Evolutionary conservation across 1,284 basidiomycete genomes (phyloP), one percentile per base, ranked within the genome.

Genomic region (Volvariella surrecta): DNA sequence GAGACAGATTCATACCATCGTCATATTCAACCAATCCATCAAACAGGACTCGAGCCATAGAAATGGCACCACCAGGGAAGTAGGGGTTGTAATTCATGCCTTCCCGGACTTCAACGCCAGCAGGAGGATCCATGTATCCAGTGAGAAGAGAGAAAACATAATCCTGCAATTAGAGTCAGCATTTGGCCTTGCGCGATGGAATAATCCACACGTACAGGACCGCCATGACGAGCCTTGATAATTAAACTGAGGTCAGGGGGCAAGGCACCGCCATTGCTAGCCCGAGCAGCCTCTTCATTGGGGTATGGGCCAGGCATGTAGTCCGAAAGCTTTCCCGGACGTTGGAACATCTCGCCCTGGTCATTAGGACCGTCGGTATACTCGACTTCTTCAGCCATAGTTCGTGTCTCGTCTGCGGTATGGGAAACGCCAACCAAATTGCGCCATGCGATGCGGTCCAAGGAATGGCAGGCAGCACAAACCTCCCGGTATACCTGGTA

Each of bases 401-500:
- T 74, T 67, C 91, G 91, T 51, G 74, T 78, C 68, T 99, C 95
- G 55, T 95, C 90, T 41, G 77, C 95, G 50, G 87, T 91, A 71
- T 99, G 96, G 31, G 93, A 97, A 47, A 97, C 91, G 60, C 93
- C 96, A 54, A 99, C 96, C 48, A 99, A 74, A 73, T 99, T 99
- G 61, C 96, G 90, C 96, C 96, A 99, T 50, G 96, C 96, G 62
- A 99, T 94, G 57, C 96, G 92, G 73, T 99, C 91, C 48, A 99
- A 83, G 39, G 96, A 99, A 68, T 99, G 96, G 70, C 96, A 99
- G 13, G 96, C 90, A 4, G 95, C 89, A 66, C 96, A 99, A 47
- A 99, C 96, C 71, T 99, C 95, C 49, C 93, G 90, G 76, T 99
- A 99, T 42, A 99, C 96, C 67, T 92, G 88, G 75, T 96, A 99